Evolutionary conservation across 768 basidiomycete genomes (phyloP).

Genomic region (Paxillus ammoniavirescens): DNA sequence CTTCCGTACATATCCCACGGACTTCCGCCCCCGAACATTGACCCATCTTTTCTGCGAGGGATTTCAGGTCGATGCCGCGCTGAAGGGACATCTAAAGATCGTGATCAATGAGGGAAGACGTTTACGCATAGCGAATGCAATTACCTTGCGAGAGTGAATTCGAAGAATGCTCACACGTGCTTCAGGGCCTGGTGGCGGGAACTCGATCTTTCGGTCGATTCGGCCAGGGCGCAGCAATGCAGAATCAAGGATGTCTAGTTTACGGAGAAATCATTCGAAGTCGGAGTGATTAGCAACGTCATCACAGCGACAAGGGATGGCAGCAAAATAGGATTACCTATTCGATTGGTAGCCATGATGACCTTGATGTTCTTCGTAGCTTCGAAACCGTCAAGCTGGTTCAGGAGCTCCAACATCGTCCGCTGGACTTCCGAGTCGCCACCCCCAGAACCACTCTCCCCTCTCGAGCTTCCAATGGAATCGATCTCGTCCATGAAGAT

Average conservation of each 20-base stretch:
- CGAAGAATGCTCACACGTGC: conserved; percentile 96
- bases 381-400: conserved; percentile 88
- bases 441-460: conserved; percentile 24
- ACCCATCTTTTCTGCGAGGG: conserved; percentile 98
- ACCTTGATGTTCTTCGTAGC: conserved; percentile 83
- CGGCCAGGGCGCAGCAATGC: conserved; percentile 92
- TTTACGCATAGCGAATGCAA: not conserved
- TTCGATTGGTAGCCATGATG: conserved; percentile 98
- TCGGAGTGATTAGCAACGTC: no score
- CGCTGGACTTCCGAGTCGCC: conserved; percentile 25
- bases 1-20: conserved; percentile 95
- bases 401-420: conserved; percentile 86
- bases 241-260: conserved; percentile 86
- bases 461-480: conserved; percentile 91
- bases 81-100: conserved; percentile 86
- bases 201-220: conserved; percentile 97
- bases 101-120: not conserved
- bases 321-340: conserved; percentile 47
- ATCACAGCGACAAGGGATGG: conserved; percentile 43
- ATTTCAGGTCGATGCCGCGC: conserved; percentile 94
- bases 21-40: conserved; percentile 98
- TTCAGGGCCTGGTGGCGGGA: conserved; percentile 96
- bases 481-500: conserved; percentile 99
- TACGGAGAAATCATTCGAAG: no score
- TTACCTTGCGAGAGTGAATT: conserved; percentile 92